Base-by-base conservation (phyloP, 805 yeast species). In the Phaffomyces thermotolerans region DNA sequence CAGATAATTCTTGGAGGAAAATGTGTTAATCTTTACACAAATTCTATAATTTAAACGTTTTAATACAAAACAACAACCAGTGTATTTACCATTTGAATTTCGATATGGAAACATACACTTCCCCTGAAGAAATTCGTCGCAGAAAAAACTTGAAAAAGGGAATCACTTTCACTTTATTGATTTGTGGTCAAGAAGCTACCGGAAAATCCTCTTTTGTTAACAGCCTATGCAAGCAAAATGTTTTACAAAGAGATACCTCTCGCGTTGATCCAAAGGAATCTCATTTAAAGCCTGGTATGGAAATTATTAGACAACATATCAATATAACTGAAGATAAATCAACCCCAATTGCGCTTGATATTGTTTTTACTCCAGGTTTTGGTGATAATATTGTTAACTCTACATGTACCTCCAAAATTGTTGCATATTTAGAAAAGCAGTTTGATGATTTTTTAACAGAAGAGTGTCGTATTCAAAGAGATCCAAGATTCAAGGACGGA, bases 191-290 rank as follows among this genome's bases (percentile, higher is more conserved):
- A 46, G 73, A 78, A 58, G 90, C 90, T 3, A 71, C 81, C 7
- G 95, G 95, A 3, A 80, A 84, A 54, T 73, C 83, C 25, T 75
- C 90, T 2, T 84, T 86, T 57, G 65, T 85, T 58, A 82, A 82
- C 63, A 74, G 84, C 42, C 66, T 85, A 48, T 77, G 87, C 61
- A 75, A 72, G 44, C 68, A 72, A 46, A 64, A 65, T 33, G 76
- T 76, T 10, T 53, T 67, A 18, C 37, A 41, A n/a, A 61, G 54
- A 41, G 51, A 56, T 34, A 46, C 54, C 1, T 29, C 33, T 1
- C 51, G 32, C 6, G 47, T 50, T 27, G 64, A 62, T 29, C 64
- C 71, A 3, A 53, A 52, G 33, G 51, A 58, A 7, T 64, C 73
- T 1, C 66, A 66, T 45, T 17, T 55, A 34, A 67, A 60, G 30